Evolutionary conservation across 2,329 filamentous ascomycete genomes (phyloP).

Genomic region (Aspergillus thermomutatus): DNA sequence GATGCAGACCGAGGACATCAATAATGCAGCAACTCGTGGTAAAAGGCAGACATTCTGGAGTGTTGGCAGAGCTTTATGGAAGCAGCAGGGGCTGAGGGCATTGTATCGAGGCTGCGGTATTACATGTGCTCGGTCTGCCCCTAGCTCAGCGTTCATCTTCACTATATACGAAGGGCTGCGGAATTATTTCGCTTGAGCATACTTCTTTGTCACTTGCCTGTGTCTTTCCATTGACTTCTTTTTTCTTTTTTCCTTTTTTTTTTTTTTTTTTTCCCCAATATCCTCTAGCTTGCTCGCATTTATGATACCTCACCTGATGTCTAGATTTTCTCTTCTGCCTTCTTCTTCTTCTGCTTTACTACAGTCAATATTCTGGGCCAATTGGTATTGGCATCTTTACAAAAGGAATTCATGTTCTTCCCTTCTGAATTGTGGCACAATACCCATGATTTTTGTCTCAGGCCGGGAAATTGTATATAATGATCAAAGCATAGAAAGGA

Average conservation of each 20-base stretch:
- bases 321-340: constrained; percentile 6
- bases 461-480: neutral
- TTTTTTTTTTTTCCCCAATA: constrained; percentile 5
- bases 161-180: constrained; percentile 89
- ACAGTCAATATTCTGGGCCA: constrained; percentile 6
- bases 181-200: constrained; percentile 52
- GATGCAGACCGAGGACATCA: constrained; percentile 83
- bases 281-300: constrained; percentile 1
- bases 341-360: constrained; percentile 2
- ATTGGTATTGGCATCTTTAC: constrained; percentile 12
- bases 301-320: constrained; percentile 17
- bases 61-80: constrained; percentile 73
- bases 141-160: constrained; percentile 97
- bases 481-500: neutral
- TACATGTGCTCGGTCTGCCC: constrained; percentile 80
- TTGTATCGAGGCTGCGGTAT: constrained; percentile 95
- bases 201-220: neutral
- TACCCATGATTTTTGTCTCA: neutral
- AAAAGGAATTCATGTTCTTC: neutral
- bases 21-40: constrained; percentile 37
- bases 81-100: constrained; percentile 73
- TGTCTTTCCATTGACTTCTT: neutral
- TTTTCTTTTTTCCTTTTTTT: neutral
- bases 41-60: constrained; percentile 65
- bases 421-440: neutral